Evolutionary conservation across 78 protist genomes (phyloP).

Genomic region (Dictyostelium capitatum): DNA sequence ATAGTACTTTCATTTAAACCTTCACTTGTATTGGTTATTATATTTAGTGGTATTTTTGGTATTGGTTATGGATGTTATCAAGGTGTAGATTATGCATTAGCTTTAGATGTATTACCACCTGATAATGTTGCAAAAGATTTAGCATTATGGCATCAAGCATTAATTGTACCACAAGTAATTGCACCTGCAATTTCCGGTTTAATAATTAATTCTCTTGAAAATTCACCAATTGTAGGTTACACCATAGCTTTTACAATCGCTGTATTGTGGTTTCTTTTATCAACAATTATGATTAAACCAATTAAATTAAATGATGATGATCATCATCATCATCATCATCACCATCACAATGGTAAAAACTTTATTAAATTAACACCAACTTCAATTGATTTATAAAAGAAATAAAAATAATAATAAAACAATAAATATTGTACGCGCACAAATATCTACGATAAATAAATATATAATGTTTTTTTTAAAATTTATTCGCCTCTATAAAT

Average conservation of each 20-base stretch:
- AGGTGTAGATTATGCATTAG: slow-evolving; percentile 81
- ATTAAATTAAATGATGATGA: background rate
- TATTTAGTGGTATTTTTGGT: slow-evolving; percentile 43
- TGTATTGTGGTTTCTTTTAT: slow-evolving; percentile 30
- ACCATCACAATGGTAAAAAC: background rate
- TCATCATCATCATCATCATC: background rate
- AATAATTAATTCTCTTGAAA: background rate
- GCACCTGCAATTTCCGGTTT: slow-evolving; percentile 72
- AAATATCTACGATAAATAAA: too few relatives aligned
- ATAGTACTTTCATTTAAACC: slow-evolving; percentile 26
- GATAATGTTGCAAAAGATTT: slow-evolving; percentile 76
- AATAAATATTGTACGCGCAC: too few relatives aligned
- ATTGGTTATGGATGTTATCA: slow-evolving; percentile 81
- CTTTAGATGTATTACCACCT: slow-evolving; percentile 62
- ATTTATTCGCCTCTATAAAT: slow-evolving; percentile 78
- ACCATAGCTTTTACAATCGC: slow-evolving; percentile 4
- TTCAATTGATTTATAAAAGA: background rate
- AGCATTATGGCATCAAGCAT: slow-evolving; percentile 78
- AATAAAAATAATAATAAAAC: background rate
- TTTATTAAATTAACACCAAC: slow-evolving; percentile 19
- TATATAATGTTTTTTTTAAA: too few relatives aligned
- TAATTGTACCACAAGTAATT: slow-evolving; percentile 73
- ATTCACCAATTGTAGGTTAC: background rate
- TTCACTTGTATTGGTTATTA: background rate
- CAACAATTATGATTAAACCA: slow-evolving; percentile 39